These are phyloP conservation scores for Paraglomus occultum DNA, from an alignment of 192 early-diverging fungal species.

Conservation along the genomic window DNA sequence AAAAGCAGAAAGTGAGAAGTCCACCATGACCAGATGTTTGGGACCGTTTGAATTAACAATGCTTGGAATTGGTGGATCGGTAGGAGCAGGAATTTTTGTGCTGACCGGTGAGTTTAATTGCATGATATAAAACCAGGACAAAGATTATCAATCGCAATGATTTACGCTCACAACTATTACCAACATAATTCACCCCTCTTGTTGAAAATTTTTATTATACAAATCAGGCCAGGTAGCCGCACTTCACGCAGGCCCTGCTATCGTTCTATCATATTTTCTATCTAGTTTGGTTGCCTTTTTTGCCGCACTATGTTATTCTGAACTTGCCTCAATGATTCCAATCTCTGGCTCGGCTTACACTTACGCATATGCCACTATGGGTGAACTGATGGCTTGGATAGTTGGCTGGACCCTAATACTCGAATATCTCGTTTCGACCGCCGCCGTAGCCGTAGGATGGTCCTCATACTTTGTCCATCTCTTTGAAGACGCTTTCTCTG, in stretches of 20 bases:
- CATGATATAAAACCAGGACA: too few species aligned
- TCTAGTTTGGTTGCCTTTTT: conserved; percentile 71
- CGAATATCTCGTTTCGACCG: conserved; percentile 85
- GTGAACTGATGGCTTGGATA: conserved; percentile 87
- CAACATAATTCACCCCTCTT: too few species aligned
- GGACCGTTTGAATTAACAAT: conserved; percentile 58
- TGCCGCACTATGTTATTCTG: conserved; percentile 82
- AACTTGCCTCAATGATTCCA: conserved; percentile 85
- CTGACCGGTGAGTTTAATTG: conserved; percentile 51
- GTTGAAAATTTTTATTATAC: too few species aligned
- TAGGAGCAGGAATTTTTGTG: conserved; percentile 83
- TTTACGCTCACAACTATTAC: too few species aligned
- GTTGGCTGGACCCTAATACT: conserved; percentile 89
- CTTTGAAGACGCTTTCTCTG: conserved; percentile 58
- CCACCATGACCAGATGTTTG: conserved; percentile 55
- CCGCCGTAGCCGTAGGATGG: conserved; percentile 82
- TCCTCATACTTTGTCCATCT: conserved; percentile 77
- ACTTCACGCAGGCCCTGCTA: conserved; percentile 75
- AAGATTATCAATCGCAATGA: too few species aligned
- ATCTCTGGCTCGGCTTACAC: conserved; percentile 87
- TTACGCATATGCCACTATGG: conserved; percentile 82
- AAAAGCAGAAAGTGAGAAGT: conserved; percentile 37
- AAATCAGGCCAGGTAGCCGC: conserved; percentile 65
- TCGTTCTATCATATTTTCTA: conserved; percentile 79
- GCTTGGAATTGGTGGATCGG: conserved; percentile 73